Percentiles rank a stretch among this genome's conserved stretches.
phyloP scores from a whole-genome alignment of 495 filamentous ascomycete genomes.

The Aeminium ludgeri region DNA sequence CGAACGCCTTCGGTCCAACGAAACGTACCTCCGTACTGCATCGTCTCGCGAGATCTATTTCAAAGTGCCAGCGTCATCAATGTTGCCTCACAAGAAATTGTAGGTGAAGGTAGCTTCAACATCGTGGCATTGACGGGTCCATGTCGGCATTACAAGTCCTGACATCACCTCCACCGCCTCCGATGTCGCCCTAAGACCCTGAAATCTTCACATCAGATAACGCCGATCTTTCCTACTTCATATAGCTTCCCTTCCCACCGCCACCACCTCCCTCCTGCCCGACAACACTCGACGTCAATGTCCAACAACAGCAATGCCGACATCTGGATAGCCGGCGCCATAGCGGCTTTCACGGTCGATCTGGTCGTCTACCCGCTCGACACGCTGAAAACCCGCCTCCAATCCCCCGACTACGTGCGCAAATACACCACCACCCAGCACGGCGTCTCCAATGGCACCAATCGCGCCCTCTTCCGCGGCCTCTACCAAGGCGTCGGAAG shows the following conservation, averaged over 20 bases:
- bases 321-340: slow-evolving; percentile 43
- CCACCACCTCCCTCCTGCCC: background rate
- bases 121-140: no score
- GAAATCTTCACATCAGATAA: no score
- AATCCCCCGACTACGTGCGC: slow-evolving; percentile 51
- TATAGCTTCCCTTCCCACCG: background rate
- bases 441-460: slow-evolving; percentile 34
- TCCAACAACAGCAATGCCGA: slow-evolving; percentile 12
- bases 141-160: no score
- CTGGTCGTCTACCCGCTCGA: slow-evolving; percentile 69
- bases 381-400: slow-evolving; percentile 71
- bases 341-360: slow-evolving; percentile 65
- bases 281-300: slow-evolving; percentile 2
- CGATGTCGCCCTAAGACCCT: no score
- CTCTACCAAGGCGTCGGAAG: slow-evolving; percentile 81
- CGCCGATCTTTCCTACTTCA: no score
- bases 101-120: no score
- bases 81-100: no score
- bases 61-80: no score
- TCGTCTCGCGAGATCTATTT: no score
- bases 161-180: no score
- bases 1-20: no score
- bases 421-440: slow-evolving; percentile 42
- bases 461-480: slow-evolving; percentile 47
- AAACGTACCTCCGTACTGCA: no score